Conservation (phyloP, 2,329 filamentous ascomycete genomes). For the Fusarium denticulatum region DNA sequence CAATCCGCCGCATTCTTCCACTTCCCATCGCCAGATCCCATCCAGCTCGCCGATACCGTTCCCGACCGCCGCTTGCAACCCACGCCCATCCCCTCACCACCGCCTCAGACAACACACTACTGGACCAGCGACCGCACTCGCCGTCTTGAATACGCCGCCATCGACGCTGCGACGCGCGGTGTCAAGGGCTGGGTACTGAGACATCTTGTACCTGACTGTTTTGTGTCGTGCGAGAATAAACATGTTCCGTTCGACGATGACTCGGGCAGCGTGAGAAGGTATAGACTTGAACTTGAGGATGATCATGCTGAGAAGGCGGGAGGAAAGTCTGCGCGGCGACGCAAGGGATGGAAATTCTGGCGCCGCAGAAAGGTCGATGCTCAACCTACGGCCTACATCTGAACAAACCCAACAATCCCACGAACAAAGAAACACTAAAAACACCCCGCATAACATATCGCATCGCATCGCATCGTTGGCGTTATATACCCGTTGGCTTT, state of each 20-base stretch:
- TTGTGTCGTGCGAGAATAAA: slow-evolving; percentile 60
- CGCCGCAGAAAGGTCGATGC: slow-evolving; percentile 40
- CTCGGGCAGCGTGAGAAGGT: slow-evolving; percentile 69
- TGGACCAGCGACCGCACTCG: slow-evolving; percentile 73
- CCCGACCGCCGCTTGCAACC: slow-evolving; percentile 31
- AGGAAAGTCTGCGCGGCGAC: slow-evolving; percentile 23
- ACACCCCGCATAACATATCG: slow-evolving; percentile 31
- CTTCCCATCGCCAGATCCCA: slow-evolving; percentile 58
- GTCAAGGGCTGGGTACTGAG: slow-evolving; percentile 69
- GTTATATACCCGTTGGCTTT: slow-evolving; percentile 50
- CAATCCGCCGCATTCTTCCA: slow-evolving; percentile 58
- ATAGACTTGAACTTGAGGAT: slow-evolving; percentile 66
- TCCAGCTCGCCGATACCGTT: slow-evolving; percentile 40
- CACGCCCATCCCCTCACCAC: slow-evolving; percentile 51
- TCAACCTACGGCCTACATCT: slow-evolving; percentile 28
- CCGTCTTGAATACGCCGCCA: slow-evolving; percentile 72
- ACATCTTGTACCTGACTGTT: slow-evolving; percentile 69
- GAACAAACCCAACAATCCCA: neutral
- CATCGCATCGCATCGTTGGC: slow-evolving; percentile 48
- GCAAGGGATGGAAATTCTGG: slow-evolving; percentile 46
- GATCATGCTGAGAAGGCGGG: slow-evolving; percentile 47
- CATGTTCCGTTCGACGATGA: slow-evolving; percentile 70
- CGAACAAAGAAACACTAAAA: neutral
- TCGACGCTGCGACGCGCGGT: slow-evolving; percentile 69
- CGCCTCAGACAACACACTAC: slow-evolving; percentile 71